Base-by-base conservation (phyloP, 2,329 filamentous ascomycete genomes). In the Aspergillus awamori region DNA sequence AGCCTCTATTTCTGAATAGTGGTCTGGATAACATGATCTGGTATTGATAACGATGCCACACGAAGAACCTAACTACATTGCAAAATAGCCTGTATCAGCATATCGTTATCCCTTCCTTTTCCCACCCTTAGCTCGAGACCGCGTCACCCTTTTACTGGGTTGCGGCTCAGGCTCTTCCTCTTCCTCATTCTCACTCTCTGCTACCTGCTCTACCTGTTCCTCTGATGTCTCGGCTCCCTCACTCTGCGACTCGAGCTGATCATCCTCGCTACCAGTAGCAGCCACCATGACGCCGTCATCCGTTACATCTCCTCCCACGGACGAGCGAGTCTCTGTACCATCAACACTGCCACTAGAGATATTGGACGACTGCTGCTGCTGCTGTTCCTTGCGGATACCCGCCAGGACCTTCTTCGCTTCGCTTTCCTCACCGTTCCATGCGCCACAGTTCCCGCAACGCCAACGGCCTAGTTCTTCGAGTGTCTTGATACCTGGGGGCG, bases 381-480 rank as follows among this genome's bases (percentile, higher is more conserved):
- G 41, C 13, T n/a, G n/a, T n/a, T n/a, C 26, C 24, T 67, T 67
- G 57, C 79, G 76, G 22, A 92, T 86, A 70, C 90, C 87, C 47
- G 86, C 85, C 52, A 94, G 82, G 55, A 94, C 89, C 71, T 89
- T 87, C 67, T 87, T 86, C 8, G 87, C 86, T 74, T 94, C 91
- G 63, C 89, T 91, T 69, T 92, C 86, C 70, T 90, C 86, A 0
- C 94, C 94, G 73, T 99, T 99, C 79, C 85, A 84, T 1, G 87
- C 82, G 8, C 89, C 88, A 72, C 95, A 99, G n/a, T 86, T 86
- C 74, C 91, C 90, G 76, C 95, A 99, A 62, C 89, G 87, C 95
- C 95, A 99, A 63, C 83, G 83, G 2, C 94, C 95, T 1, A 99
- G 72, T 55, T 97, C 93, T 41, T 91, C 87, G 1, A 94, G 79